Evolutionary conservation across 495 filamentous ascomycete species (phyloP).

Genomic region (Thermothielavioides terrestris): DNA sequence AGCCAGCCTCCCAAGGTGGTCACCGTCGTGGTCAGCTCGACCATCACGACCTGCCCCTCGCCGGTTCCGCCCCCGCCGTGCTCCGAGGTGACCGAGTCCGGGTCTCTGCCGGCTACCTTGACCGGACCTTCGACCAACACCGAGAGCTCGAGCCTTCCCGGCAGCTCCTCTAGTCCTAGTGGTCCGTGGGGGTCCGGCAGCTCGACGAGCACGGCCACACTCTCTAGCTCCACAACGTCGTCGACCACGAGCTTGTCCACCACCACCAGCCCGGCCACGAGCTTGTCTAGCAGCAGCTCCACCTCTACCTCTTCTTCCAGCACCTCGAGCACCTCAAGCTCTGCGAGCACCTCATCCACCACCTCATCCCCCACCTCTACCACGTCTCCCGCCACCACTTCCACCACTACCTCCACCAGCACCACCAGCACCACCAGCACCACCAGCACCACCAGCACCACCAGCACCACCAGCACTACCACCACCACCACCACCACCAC

Average conservation of each 20-base stretch:
- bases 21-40: conserved; percentile 17
- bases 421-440: neutral
- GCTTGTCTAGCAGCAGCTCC: neutral
- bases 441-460: neutral
- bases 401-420: neutral
- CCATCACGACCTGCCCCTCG: conserved; percentile 18
- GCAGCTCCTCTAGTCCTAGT: neutral
- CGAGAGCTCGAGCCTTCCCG: neutral
- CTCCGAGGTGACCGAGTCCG: conserved; percentile 4
- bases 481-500: conserved; percentile 5
- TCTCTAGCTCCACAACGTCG: neutral
- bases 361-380: too few relatives aligned
- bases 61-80: conserved; percentile 13
- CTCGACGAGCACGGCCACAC: neutral
- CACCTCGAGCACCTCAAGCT: neutral
- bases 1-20: conserved; percentile 5
- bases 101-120: neutral
- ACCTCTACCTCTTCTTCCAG: neutral
- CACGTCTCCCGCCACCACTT: neutral
- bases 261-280: neutral
- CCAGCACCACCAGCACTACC: conserved; percentile 3
- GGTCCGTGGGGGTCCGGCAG: neutral
- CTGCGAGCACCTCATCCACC: conserved; percentile 1
- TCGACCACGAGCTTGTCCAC: neutral
- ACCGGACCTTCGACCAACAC: neutral